These are phyloP conservation scores for Babesia microti DNA, from an alignment of 169 alveolate genomes.

Conservation along the genomic window DNA sequence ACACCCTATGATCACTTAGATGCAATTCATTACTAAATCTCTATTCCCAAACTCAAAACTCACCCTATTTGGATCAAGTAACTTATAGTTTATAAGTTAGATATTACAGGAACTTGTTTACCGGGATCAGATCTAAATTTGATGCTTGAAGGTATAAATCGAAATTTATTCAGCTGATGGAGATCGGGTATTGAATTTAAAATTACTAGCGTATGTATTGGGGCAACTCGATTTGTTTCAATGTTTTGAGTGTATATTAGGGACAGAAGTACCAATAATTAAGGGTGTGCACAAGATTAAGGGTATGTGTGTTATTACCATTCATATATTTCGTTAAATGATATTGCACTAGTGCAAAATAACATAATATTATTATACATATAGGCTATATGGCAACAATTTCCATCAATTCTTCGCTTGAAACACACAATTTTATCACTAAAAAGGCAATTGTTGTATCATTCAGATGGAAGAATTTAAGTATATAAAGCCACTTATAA, in stretches of 20 bases:
- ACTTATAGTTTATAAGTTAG: constrained; percentile 6
- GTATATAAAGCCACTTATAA: constrained; percentile 56
- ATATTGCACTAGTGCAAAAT: not conserved
- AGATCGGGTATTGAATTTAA: constrained; percentile 12
- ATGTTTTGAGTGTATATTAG: constrained; percentile 43
- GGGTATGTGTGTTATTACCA: constrained; percentile 6
- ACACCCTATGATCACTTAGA: too few species aligned
- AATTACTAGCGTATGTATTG: constrained; percentile 25
- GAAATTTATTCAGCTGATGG: too few species aligned
- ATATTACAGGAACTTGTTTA: constrained; percentile 34
- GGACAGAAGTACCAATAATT: constrained; percentile 41
- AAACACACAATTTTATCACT: constrained; percentile 27
- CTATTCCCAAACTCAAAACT: constrained; percentile 34
- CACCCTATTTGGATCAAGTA: constrained; percentile 40
- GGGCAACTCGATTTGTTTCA: constrained; percentile 36
- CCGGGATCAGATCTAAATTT: constrained; percentile 46
- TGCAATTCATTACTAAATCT: constrained; percentile 30
- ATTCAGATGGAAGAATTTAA: constrained; percentile 41
- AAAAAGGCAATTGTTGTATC: constrained; percentile 6
- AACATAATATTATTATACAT: not conserved
- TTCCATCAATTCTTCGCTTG: constrained; percentile 10
- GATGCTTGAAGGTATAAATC: constrained; percentile 18
- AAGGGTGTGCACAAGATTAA: constrained; percentile 39
- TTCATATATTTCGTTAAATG: not conserved
- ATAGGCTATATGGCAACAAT: not conserved